phyloP scores from a whole-genome alignment of 2,329 filamentous ascomycete species.

The Colletotrichum kahawae region DNA sequence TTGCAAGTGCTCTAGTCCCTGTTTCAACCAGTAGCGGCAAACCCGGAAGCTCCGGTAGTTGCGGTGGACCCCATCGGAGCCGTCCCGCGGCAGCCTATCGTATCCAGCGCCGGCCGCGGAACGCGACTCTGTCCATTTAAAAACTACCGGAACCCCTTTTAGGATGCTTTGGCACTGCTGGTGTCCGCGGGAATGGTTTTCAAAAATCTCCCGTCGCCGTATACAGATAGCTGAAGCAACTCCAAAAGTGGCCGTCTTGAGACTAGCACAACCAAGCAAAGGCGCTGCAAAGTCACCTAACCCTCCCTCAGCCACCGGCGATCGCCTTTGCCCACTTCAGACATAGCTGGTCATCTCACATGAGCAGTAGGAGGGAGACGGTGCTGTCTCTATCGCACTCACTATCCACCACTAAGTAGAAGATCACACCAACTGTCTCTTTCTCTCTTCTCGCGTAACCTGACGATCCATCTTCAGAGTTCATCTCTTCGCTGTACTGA shows the following conservation, averaged over 20 bases:
- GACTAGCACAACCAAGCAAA: not conserved
- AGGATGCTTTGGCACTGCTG: not conserved
- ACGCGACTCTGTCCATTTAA: not conserved
- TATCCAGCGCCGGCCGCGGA: not conserved
- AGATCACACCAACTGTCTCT: not conserved
- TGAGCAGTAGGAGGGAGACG: not conserved
- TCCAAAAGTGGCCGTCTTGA: not conserved
- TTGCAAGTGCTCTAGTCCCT: not conserved
- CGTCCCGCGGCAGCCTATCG: not conserved
- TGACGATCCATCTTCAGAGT: not conserved
- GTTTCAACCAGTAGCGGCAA: not conserved
- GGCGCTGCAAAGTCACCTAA: not conserved
- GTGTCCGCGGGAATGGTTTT: not conserved
- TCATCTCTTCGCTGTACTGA: not conserved
- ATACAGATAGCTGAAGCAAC: not conserved
- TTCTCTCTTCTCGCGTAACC: not conserved
- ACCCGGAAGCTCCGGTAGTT: not conserved
- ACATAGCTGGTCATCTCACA: not conserved
- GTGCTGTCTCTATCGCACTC: not conserved
- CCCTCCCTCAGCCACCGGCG: not conserved
- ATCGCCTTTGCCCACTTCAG: not conserved
- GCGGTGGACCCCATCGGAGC: not conserved
- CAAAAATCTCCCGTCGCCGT: not conserved
- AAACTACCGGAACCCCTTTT: not conserved
- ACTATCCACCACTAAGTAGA: not conserved